Base-by-base conservation (phyloP, 2,329 filamentous ascomycete genomes). In the Leptographium flavum region DNA sequence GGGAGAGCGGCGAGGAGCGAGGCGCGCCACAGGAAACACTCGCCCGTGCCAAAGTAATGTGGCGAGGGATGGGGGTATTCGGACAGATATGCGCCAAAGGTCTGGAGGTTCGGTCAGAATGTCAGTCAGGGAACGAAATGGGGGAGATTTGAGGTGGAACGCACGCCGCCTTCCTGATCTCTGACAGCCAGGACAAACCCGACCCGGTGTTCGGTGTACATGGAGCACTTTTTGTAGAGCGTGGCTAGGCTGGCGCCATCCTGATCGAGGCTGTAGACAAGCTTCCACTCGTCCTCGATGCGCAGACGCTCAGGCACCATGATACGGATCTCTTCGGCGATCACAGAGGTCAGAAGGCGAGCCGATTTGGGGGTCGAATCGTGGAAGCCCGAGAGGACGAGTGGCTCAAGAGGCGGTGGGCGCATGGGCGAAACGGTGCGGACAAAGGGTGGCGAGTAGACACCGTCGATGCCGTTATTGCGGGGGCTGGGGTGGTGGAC, bases 41-140 rank as follows among this genome's bases (percentile, higher is more conserved):
- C 92, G 56, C 92, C 92, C 13, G 87, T 95, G 56, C 92, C 92
- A 61, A 85, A 98, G 68, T 94, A 98, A 51, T 88, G 83, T 3
- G 86, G 66, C 1, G 78, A 70, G 0, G 87, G 85, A 54, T 83
- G 84, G 11, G 90, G 88, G 42, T 83, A 72, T 60, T 98, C 90
- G 43, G 87, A 93, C 45, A 96, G 76, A 61, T 96, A 96, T 44
- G 88, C 88, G 57, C 92, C 92, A 60, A 98, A 98, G 36, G 87
- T 74, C 74, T 81, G 51, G 23, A n/a, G 8, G n/a, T 15, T 50
- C 25, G 47, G 47, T 25, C n/a, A 32, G n/a, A 10, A 38, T 22
- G 8, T n/a, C 8, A 17, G 7, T 9, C 32, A 21, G 10, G 10
- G 27, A 17, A 14, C 42, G 31, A 17, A 17, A n/a, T 39, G 11